Percentiles rank a stretch among this genome's conserved stretches.
Evolutionary conservation across 192 early-diverging fungal genomes (phyloP).

Genomic region (Funneliformis geosporum): DNA sequence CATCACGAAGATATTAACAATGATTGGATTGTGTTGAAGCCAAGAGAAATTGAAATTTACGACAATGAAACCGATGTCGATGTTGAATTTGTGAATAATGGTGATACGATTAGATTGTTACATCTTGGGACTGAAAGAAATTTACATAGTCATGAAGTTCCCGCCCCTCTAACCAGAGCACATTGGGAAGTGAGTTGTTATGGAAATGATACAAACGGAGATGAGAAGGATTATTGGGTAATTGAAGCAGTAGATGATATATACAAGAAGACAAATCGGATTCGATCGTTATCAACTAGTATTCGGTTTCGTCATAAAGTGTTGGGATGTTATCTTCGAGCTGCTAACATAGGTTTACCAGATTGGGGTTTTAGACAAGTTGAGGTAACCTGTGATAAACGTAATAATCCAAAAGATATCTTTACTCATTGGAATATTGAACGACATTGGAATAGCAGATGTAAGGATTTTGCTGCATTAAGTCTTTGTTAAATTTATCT

Average conservation of each 20-base stretch:
- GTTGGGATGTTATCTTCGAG: slow-evolving; percentile 76
- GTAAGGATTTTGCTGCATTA: slow-evolving; percentile 42
- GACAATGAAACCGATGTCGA: slow-evolving; percentile 42
- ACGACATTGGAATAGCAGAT: slow-evolving; percentile 72
- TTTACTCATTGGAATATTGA: slow-evolving; percentile 94
- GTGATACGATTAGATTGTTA: slow-evolving; percentile 80
- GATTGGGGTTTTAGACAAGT: slow-evolving; percentile 97
- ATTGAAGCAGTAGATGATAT: slow-evolving; percentile 80
- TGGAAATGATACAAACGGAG: slow-evolving; percentile 70
- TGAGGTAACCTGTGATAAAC: slow-evolving; percentile 87
- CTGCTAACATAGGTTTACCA: slow-evolving; percentile 76
- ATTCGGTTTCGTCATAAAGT: slow-evolving; percentile 77
- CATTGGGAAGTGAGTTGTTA: slow-evolving; percentile 92
- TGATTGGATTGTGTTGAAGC: slow-evolving; percentile 76
- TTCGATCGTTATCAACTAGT: slow-evolving; percentile 77
- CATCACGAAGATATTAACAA: slow-evolving; percentile 94
- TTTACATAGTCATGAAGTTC: slow-evolving; percentile 83
- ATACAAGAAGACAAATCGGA: slow-evolving; percentile 40
- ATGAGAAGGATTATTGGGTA: slow-evolving; percentile 90
- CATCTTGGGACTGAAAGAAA: slow-evolving; percentile 73
- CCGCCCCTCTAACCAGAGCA: slow-evolving; percentile 69
- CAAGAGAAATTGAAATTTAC: slow-evolving; percentile 45
- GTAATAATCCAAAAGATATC: slow-evolving; percentile 55
- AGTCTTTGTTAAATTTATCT: not conserved
- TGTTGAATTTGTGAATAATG: slow-evolving; percentile 69